Conservation (phyloP, 257 asterid species). For the Catharanthus roseus region DNA sequence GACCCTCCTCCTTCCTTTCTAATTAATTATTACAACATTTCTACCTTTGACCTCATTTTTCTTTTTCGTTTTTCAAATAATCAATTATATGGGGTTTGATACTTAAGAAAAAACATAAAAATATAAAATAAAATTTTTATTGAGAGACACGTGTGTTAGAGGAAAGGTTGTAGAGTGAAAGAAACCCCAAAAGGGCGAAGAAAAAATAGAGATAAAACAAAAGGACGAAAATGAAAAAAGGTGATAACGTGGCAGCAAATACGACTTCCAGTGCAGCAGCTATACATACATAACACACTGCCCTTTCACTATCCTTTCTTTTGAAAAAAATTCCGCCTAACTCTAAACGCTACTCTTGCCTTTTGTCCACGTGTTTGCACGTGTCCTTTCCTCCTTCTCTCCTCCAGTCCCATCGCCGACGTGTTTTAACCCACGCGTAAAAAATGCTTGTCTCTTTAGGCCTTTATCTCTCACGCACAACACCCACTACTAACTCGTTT, state of each 20-base stretch:
- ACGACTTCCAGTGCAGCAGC: slow-evolving; percentile 13
- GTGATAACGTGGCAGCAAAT: slow-evolving; percentile 32
- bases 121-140: too few species aligned
- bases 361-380: slow-evolving; percentile 41
- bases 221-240: neutral
- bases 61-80: too few species aligned
- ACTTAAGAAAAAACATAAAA: too few species aligned
- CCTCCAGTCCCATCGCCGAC: slow-evolving; percentile 23
- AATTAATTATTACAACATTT: neutral
- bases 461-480: neutral
- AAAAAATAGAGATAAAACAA: neutral
- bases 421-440: slow-evolving; percentile 20
- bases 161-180: slow-evolving; percentile 44
- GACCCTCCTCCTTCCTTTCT: too few species aligned
- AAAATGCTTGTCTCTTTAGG: neutral
- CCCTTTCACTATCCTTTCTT: slow-evolving; percentile 27
- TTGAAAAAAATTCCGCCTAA: slow-evolving; percentile 32
- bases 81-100: too few species aligned
- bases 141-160: neutral
- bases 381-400: too few species aligned
- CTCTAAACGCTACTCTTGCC: slow-evolving; percentile 16
- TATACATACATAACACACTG: neutral
- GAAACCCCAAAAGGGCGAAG: slow-evolving; percentile 31
- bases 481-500: neutral
- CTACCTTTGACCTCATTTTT: slow-evolving; percentile 21